phyloP scores from a whole-genome alignment of 1,284 basidiomycete genomes.

The Melampsora occidentalis region DNA sequence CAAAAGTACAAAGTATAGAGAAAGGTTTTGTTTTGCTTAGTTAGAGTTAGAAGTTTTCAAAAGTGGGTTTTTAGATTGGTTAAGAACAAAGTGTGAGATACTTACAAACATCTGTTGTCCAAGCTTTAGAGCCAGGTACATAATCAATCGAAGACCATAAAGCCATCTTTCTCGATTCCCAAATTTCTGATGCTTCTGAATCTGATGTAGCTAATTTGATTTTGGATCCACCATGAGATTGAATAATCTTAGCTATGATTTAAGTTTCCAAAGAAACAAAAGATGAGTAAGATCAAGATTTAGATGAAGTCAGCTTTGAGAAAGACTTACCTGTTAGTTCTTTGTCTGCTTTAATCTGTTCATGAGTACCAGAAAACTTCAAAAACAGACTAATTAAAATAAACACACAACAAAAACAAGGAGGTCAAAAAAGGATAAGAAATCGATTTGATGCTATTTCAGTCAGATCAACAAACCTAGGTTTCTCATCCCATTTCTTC shows the following conservation, averaged over 20 bases:
- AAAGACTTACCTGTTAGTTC: constrained; percentile 49
- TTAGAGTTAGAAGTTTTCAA: no score
- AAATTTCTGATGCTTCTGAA: constrained; percentile 70
- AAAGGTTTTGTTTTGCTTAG: no score
- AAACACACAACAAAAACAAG: constrained; percentile 57
- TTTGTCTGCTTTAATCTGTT: constrained; percentile 65
- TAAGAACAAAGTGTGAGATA: neutral
- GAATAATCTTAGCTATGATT: constrained; percentile 61
- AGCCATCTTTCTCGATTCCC: constrained; percentile 81
- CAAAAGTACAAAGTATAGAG: no score
- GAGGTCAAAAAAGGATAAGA: constrained; percentile 52
- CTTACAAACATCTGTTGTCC: constrained; percentile 66
- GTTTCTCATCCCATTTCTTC: constrained; percentile 39
- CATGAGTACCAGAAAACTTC: constrained; percentile 65
- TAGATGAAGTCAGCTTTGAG: neutral
- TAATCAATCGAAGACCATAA: constrained; percentile 68
- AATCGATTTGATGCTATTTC: constrained; percentile 46
- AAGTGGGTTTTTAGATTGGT: no score
- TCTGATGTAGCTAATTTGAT: constrained; percentile 69
- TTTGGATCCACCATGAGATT: constrained; percentile 66
- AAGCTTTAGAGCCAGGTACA: constrained; percentile 65
- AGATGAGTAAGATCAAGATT: neutral
- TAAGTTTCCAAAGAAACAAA: neutral
- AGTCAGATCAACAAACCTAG: constrained; percentile 7
- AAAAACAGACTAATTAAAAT: constrained; percentile 56